These are phyloP conservation scores for Saccharomycopsis javanensis DNA, from an alignment of 805 yeast species.

Conservation along the genomic window DNA sequence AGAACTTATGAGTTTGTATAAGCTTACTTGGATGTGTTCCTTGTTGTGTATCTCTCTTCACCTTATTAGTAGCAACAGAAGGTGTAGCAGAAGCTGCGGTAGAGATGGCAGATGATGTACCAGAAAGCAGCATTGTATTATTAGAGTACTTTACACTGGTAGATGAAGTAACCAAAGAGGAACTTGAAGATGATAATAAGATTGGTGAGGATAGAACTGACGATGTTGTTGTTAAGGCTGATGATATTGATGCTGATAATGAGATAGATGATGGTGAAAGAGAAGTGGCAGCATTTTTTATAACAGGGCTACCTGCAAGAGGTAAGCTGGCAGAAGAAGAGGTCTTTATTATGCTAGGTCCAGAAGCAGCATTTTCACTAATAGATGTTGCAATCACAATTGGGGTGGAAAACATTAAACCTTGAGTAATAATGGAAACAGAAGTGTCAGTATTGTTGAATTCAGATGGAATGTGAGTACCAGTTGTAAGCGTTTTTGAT, in stretches of 20 bases:
- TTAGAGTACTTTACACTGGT: neutral
- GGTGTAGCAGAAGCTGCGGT: neutral
- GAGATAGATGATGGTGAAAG: neutral
- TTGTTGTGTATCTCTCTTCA: neutral
- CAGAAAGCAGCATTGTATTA: neutral
- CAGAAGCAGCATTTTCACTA: too few relatives aligned
- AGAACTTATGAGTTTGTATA: conserved; percentile 68
- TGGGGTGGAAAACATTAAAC: neutral
- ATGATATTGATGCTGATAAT: too few relatives aligned
- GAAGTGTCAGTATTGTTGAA: neutral
- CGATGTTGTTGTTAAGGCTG: too few relatives aligned
- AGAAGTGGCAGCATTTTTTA: neutral
- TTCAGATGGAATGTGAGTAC: neutral
- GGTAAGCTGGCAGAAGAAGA: neutral
- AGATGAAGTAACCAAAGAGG: neutral
- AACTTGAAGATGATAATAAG: neutral
- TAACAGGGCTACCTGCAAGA: neutral
- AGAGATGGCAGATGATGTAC: neutral
- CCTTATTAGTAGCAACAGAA: neutral
- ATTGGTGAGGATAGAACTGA: too few relatives aligned
- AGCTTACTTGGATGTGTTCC: neutral
- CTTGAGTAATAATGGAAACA: neutral
- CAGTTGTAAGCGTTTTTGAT: neutral
- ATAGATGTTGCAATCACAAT: neutral
- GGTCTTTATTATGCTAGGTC: too few relatives aligned